Evolutionary conservation across 768 basidiomycete genomes (phyloP), one percentile per base, ranked within the genome.

Genomic region (Boletellus emodensis): DNA sequence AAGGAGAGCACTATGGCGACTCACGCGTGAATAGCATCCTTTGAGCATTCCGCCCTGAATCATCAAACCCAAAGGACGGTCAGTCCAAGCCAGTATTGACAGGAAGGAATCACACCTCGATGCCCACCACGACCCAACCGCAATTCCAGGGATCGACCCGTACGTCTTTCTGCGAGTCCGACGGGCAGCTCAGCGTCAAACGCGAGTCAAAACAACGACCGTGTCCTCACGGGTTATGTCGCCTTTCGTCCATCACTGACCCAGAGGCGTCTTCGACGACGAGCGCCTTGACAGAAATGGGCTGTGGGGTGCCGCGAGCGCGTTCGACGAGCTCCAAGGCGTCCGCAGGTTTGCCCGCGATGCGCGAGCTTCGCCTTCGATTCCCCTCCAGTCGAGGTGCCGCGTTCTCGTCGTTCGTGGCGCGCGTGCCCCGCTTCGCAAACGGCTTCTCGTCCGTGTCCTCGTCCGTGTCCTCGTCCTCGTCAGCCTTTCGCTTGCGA

Each of bases 91-190:
- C n/a, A 2, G 34, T 5, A 30, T n/a, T 8, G 8, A 34, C 24
- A 26, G 24, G 24, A 34, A 3, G 14, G 24, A 4, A 10, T 59
- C 80, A 49, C 70, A 75, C 72, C 91, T 74, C 6, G 75, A 79
- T 48, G 81, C 77, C 90, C 91, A 96, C 84, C 87, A 90, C 22
- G 83, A 83, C 3, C 91, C 92, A 14, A 93, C 82, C 22, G 76
- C 74, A 17, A 95, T 67, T 3, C 80, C 90, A 6, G 91, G 90
- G 49, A 96, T 94, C 32, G 74, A 58, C 0, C 94, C 94, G 66
- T 82, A 94, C 2, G 71, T 77, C 70, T 92, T 94, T 11, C 88
- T 90, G 52, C 48, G 39, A 59, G 4, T 26, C 24, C 24, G 24
- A 26, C 48, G 17, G 17, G 42, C 10, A 13, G 18, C 18, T 26